Evolutionary conservation across 192 early-diverging fungal species (phyloP).

Genomic region (Coemansia sp.): DNA sequence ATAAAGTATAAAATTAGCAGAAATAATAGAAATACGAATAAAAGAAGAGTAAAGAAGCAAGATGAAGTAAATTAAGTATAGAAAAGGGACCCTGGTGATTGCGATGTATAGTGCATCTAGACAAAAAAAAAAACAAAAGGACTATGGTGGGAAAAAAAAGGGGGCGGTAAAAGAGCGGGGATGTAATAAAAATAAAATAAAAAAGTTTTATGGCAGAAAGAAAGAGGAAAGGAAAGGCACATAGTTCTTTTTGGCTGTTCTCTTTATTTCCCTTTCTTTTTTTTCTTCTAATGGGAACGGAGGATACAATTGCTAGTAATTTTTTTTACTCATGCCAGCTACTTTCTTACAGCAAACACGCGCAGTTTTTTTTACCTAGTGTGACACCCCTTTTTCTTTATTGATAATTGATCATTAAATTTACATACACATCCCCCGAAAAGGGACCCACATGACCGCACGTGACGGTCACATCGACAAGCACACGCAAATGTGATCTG

Average conservation of each 20-base stretch:
- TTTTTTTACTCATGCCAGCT: not conserved
- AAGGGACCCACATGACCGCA: not conserved
- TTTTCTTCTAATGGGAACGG: not conserved
- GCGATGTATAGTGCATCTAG: slow-evolving; percentile 6
- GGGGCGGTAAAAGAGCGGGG: no score
- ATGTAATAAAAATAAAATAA: slow-evolving; percentile 7
- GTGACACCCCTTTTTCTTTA: not conserved
- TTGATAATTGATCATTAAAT: not conserved
- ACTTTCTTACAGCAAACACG: not conserved
- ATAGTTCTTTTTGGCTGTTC: not conserved
- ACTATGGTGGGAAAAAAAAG: no score
- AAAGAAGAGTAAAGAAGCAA: not conserved
- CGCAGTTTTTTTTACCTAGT: not conserved
- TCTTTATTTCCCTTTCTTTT: no score
- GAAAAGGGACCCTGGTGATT: not conserved
- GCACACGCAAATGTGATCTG: slow-evolving; percentile 7
- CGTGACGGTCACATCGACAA: not conserved
- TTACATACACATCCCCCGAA: not conserved
- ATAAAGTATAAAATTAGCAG: not conserved
- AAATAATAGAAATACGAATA: slow-evolving; percentile 7
- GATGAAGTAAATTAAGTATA: not conserved
- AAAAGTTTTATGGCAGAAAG: not conserved
- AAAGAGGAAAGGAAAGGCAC: not conserved
- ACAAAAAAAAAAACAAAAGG: slow-evolving; percentile 7
- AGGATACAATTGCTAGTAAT: not conserved